phyloP scores from a whole-genome alignment of 495 filamentous ascomycete genomes.

The Rostrohypoxylon terebratum region DNA sequence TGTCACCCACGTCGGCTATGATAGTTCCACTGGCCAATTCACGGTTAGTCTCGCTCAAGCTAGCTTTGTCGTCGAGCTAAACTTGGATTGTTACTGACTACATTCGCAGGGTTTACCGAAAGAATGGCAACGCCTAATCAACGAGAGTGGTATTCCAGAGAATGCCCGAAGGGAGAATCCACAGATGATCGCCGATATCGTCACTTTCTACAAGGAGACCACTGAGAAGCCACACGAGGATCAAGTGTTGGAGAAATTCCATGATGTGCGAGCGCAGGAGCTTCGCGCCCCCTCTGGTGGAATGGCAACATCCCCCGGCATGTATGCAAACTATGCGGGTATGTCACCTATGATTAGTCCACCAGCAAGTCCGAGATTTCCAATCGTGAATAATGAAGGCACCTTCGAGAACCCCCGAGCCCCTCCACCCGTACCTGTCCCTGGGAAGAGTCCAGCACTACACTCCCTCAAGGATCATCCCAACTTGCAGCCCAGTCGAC shows the following conservation, averaged over 20 bases:
- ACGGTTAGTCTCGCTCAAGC: slow-evolving; percentile 71
- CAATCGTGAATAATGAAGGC: slow-evolving; percentile 82
- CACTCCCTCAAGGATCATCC: slow-evolving; percentile 61
- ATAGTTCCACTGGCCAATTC: slow-evolving; percentile 96
- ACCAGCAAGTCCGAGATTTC: slow-evolving; percentile 91
- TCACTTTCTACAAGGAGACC: slow-evolving; percentile 96
- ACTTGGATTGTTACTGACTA: slow-evolving; percentile 31
- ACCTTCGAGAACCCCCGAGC: slow-evolving; percentile 98
- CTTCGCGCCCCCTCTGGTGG: slow-evolving; percentile 61
- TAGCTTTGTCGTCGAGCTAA: slow-evolving; percentile 24
- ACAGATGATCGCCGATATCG: slow-evolving; percentile 92
- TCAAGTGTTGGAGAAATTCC: slow-evolving; percentile 94
- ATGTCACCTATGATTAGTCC: slow-evolving; percentile 79
- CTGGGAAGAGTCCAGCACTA: slow-evolving; percentile 58
- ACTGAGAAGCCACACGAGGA: slow-evolving; percentile 83
- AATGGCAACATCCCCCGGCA: slow-evolving; percentile 57
- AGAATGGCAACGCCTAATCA: slow-evolving; percentile 95
- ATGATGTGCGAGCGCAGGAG: slow-evolving; percentile 76
- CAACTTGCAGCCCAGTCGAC: slow-evolving; percentile 71
- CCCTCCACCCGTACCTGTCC: slow-evolving; percentile 84
- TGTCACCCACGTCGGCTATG: slow-evolving; percentile 97
- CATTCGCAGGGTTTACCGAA: slow-evolving; percentile 83
- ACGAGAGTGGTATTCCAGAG: slow-evolving; percentile 95
- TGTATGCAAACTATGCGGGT: slow-evolving; percentile 62
- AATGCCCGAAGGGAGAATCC: slow-evolving; percentile 96